Base-by-base conservation (phyloP, 75 land plant species). In the Ceratopteris richardii region DNA sequence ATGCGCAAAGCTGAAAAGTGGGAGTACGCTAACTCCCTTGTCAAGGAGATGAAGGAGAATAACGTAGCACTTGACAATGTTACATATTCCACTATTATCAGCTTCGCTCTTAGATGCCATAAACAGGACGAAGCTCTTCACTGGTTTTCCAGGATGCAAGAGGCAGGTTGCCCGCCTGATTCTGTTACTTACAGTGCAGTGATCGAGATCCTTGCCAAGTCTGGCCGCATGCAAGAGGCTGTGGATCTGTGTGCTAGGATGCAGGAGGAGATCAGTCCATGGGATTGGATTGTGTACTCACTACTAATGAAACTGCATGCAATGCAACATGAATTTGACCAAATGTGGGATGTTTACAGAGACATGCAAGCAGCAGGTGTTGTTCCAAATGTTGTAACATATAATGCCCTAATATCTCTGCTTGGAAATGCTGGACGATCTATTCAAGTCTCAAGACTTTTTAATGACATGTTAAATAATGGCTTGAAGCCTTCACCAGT, bases 71-170 rank as follows among this genome's bases (percentile, higher is more conserved):
- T 78, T 19, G 98, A 93, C 44, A 93, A 93, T 54, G 72, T 84
- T 30, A 93, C 95, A 22, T 93, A 85, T 54, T 91, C 87, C 6
- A 93, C 98, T 24, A 67, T 93, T 23, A 93, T 93, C 30, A 85
- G 85, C 47, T 77, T 81, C 67, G 98, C 98, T 3, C 80, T 65
- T 40, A 75, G 77, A 48, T 88, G 90, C 67, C 83, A 74, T 14
- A 82, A 87, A 48, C 72, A 66, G 14, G 90, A 82, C 21, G 96
- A 83, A 40, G 96, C 98, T 11, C 63, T 78, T 60, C 77, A 81
- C 56, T 77, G 85, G 69, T 70, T 94, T 63, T 44, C 69, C 44
- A 79, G 80, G 75, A 94, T 94, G 98, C 86, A 89, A 61, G 80
- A 77, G 40, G 88, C 82, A 19, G 85, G 85, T 0, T 84, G 86